These are phyloP conservation scores for Lolium multiflorum DNA, from an alignment of 176 grass and related monocot genomes.

Conservation along the genomic window DNA sequence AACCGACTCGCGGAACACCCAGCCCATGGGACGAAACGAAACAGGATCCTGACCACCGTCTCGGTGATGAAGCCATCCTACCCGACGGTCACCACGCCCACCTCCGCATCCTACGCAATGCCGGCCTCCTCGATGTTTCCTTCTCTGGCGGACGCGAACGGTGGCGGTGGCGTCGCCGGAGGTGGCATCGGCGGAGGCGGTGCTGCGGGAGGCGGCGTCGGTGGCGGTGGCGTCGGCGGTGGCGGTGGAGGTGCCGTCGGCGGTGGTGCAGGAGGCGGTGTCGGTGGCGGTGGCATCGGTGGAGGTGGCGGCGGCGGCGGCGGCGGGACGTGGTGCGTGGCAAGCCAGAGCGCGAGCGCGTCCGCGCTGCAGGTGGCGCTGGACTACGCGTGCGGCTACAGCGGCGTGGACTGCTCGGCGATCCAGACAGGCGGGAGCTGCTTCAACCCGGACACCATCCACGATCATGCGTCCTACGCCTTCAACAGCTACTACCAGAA, in stretches of 20 bases:
- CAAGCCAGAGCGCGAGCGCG: constrained; percentile 57
- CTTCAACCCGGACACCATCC: constrained; percentile 71
- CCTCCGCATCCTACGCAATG: constrained; percentile 27
- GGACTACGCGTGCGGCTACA: constrained; percentile 82
- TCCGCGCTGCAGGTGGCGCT: constrained; percentile 77
- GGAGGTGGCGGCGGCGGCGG: neutral
- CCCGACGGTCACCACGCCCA: constrained; percentile 55
- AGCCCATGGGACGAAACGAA: neutral
- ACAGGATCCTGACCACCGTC: constrained; percentile 55
- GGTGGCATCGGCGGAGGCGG: neutral
- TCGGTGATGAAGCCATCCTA: constrained; percentile 63
- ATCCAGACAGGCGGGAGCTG: constrained; percentile 79
- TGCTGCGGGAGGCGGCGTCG: neutral
- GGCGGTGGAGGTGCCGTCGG: neutral
- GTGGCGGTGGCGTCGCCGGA: neutral
- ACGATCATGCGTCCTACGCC: constrained; percentile 79
- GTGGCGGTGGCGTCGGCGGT: neutral
- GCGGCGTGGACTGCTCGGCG: constrained; percentile 72
- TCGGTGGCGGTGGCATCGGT: neutral
- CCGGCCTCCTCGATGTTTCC: constrained; percentile 34
- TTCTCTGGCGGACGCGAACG: constrained; percentile 32
- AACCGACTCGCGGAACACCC: neutral
- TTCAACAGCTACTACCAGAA: constrained; percentile 98
- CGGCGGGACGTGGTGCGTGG: constrained; percentile 83
- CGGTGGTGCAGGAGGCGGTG: neutral